Conservation (phyloP, 176 grass and related monocot genomes). For the Eremochloa ophiuroides region DNA sequence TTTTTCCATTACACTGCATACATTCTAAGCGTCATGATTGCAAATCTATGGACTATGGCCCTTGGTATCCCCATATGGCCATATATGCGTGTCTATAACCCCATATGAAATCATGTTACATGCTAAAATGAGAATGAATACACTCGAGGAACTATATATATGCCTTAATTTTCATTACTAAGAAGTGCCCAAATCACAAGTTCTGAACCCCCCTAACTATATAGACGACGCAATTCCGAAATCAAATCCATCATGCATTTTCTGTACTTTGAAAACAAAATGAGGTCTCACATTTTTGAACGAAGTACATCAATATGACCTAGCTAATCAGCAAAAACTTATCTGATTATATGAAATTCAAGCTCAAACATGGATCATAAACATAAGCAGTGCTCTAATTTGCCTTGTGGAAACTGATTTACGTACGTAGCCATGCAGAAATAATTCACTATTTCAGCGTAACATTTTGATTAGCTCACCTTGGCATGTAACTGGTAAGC, state of each 20-base stretch:
- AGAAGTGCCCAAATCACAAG: background rate
- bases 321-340: background rate
- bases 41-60: background rate
- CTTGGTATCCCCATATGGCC: background rate
- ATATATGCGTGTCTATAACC: background rate
- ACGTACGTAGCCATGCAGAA: background rate
- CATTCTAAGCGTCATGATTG: background rate
- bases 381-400: background rate
- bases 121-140: background rate
- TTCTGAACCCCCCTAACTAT: background rate
- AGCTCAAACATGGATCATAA: background rate
- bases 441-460: background rate
- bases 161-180: background rate
- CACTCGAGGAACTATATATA: background rate
- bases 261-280: background rate
- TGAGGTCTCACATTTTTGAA: background rate
- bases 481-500: background rate
- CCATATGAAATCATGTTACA: background rate
- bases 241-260: background rate
- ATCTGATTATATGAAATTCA: background rate
- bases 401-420: background rate
- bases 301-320: background rate
- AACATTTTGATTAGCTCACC: conserved; percentile 26
- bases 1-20: background rate
- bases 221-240: background rate